These are phyloP conservation scores for Thraustochytrium striatum DNA, from an alignment of 352 stramenopile species.

Conservation along the genomic window DNA sequence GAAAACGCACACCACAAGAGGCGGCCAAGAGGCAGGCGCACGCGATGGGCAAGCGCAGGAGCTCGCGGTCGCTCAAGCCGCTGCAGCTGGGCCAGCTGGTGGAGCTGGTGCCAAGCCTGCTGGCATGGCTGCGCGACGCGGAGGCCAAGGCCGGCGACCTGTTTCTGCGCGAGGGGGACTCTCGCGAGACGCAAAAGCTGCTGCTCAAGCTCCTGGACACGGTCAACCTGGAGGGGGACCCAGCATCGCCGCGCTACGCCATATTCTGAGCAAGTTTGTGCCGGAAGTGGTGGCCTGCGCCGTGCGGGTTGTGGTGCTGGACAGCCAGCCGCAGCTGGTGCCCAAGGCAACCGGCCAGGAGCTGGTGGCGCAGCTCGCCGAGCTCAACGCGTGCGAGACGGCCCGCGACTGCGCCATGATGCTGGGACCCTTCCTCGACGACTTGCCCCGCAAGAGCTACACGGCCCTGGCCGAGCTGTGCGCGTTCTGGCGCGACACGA, in stretches of 20 bases:
- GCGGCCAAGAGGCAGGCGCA: too few species aligned
- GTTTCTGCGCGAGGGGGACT: not conserved
- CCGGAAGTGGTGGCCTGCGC: not conserved
- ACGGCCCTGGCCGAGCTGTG: conserved; percentile 33
- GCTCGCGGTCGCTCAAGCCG: too few species aligned
- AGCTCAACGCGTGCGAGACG: conserved; percentile 17
- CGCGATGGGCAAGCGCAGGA: too few species aligned
- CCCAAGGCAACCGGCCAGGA: conserved; percentile 12
- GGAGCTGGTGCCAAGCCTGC: not conserved
- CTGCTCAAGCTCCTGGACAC: conserved; percentile 28
- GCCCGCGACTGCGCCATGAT: not conserved
- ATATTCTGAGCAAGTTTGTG: not conserved
- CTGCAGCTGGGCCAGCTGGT: conserved; percentile 30
- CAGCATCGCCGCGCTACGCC: not conserved
- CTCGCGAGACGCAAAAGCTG: not conserved
- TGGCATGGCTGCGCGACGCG: conserved; percentile 25
- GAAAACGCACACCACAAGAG: too few species aligned
- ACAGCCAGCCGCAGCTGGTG: conserved; percentile 26
- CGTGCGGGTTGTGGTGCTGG: conserved; percentile 15
- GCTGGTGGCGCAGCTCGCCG: not conserved
- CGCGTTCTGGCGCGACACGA: conserved; percentile 33
- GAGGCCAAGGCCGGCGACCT: conserved; percentile 15
- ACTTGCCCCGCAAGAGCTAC: conserved; percentile 30
- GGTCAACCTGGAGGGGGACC: conserved; percentile 26
- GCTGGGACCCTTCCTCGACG: conserved; percentile 26